Evolutionary conservation across 345 rosid species (phyloP).

Genomic region (Eucalyptus regnans): DNA sequence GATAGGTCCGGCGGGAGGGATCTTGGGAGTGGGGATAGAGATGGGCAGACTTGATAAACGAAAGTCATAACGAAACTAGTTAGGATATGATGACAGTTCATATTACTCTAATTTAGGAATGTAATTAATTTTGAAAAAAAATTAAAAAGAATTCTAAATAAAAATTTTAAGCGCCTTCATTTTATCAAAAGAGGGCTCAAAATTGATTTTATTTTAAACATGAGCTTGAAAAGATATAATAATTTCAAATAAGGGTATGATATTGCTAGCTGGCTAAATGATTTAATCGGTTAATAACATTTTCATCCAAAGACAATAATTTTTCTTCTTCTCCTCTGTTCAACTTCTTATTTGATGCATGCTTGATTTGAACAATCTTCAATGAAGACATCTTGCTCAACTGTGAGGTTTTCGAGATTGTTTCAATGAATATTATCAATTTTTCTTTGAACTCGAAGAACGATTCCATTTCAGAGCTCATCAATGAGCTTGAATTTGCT

Average conservation of each 20-base stretch:
- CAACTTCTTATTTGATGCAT: neutral
- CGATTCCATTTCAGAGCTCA: neutral
- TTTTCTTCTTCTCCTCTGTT: neutral
- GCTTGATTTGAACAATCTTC: conserved; percentile 6
- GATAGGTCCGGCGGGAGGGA: neutral
- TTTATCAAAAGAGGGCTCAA: fast-evolving
- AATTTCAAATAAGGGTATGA: fast-evolving
- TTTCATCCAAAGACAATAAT: too few relatives aligned
- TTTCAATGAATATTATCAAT: conserved; percentile 17
- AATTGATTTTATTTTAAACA: too few relatives aligned
- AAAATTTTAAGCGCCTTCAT: too few relatives aligned
- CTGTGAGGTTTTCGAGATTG: conserved; percentile 3
- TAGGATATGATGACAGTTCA: fast-evolving
- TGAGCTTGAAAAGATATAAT: fast-evolving
- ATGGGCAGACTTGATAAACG: neutral
- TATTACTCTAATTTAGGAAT: neutral
- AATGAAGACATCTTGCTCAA: conserved; percentile 14
- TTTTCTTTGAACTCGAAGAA: conserved; percentile 22
- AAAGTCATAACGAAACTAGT: neutral
- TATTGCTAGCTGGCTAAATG: fast-evolving
- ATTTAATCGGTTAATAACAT: fast-evolving
- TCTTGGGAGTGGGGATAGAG: neutral
- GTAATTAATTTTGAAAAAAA: fast-evolving
- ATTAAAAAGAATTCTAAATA: too few relatives aligned
- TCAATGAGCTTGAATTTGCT: neutral